Evolutionary conservation across 2,329 filamentous ascomycete genomes (phyloP).

Genomic region (Epichloe uncinata): DNA sequence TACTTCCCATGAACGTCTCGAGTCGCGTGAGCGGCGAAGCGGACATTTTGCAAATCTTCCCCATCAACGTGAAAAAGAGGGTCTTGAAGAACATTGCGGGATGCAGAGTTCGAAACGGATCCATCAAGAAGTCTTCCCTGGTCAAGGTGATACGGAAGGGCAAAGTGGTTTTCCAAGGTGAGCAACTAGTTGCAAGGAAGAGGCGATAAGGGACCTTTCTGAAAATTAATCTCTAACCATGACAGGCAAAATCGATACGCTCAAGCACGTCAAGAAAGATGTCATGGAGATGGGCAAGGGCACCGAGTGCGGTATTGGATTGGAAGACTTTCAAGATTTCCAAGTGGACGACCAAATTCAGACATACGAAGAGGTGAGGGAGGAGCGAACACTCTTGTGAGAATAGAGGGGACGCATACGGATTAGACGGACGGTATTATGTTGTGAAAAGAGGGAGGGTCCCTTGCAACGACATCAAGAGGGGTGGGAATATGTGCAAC

Average conservation of each 20-base stretch:
- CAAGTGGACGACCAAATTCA: conserved; percentile 75
- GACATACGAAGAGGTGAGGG: conserved; percentile 65
- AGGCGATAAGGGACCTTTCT: no score
- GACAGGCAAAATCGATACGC: conserved; percentile 60
- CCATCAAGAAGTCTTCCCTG: conserved; percentile 47
- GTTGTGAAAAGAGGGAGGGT: no score
- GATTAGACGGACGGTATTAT: not conserved
- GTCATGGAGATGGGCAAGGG: conserved; percentile 82
- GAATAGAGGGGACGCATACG: not conserved
- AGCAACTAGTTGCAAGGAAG: conserved; percentile 17
- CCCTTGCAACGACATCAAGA: not conserved
- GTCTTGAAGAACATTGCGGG: conserved; percentile 68
- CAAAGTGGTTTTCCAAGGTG: conserved; percentile 70
- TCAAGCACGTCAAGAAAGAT: conserved; percentile 90
- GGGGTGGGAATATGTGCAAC: not conserved
- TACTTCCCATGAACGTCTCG: conserved; percentile 52
- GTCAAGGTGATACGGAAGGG: conserved; percentile 61
- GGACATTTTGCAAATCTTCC: conserved; percentile 70
- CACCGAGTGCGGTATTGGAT: conserved; percentile 82
- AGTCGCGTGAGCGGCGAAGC: conserved; percentile 75
- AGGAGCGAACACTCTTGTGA: conserved; percentile 48
- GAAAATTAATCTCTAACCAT: conserved; percentile 1
- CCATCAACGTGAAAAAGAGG: conserved; percentile 65
- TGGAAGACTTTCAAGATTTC: conserved; percentile 69
- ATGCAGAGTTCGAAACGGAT: conserved; percentile 73